phyloP scores from a whole-genome alignment of 2,329 filamentous ascomycete species.

The Helicocarpus griseus region DNA sequence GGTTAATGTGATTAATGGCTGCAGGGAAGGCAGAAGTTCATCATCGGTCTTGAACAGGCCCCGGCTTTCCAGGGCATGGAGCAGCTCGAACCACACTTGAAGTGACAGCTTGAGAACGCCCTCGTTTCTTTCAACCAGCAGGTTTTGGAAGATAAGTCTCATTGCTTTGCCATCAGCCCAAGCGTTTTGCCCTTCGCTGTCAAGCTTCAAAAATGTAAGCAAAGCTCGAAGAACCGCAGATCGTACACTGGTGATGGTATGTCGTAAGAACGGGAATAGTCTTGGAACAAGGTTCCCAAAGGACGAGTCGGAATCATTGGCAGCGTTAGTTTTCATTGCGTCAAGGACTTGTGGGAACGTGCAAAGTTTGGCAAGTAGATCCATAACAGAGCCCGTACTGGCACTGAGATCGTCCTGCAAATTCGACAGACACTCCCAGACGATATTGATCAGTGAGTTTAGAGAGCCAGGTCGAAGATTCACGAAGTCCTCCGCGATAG shows the following conservation, averaged over 20 bases:
- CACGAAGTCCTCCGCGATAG: constrained; percentile 92
- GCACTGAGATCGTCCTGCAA: constrained; percentile 95
- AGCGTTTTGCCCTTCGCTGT: constrained; percentile 66
- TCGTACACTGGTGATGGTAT: constrained; percentile 93
- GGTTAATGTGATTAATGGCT: constrained; percentile 73
- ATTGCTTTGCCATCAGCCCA: constrained; percentile 90
- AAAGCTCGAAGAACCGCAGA: constrained; percentile 87
- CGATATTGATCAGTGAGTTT: constrained; percentile 77
- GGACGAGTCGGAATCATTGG: constrained; percentile 72
- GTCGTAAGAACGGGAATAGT: constrained; percentile 88
- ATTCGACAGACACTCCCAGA: constrained; percentile 95
- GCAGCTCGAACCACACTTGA: constrained; percentile 74
- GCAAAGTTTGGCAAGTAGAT: constrained; percentile 88
- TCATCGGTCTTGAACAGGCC: constrained; percentile 55
- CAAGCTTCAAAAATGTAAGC: constrained; percentile 83
- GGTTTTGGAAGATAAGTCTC: constrained; percentile 85
- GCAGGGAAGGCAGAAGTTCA: constrained; percentile 66
- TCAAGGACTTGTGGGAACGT: constrained; percentile 86
- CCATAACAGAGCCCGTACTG: constrained; percentile 97
- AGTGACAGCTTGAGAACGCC: constrained; percentile 72
- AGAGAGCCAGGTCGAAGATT: constrained; percentile 69
- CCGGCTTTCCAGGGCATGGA: constrained; percentile 54
- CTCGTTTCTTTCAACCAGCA: constrained; percentile 84
- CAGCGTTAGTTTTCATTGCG: constrained; percentile 86
- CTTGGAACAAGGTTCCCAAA: constrained; percentile 88